These are phyloP conservation scores for Colletotrichum plurivorum DNA, from an alignment of 2,329 filamentous ascomycete species.

Conservation along the genomic window DNA sequence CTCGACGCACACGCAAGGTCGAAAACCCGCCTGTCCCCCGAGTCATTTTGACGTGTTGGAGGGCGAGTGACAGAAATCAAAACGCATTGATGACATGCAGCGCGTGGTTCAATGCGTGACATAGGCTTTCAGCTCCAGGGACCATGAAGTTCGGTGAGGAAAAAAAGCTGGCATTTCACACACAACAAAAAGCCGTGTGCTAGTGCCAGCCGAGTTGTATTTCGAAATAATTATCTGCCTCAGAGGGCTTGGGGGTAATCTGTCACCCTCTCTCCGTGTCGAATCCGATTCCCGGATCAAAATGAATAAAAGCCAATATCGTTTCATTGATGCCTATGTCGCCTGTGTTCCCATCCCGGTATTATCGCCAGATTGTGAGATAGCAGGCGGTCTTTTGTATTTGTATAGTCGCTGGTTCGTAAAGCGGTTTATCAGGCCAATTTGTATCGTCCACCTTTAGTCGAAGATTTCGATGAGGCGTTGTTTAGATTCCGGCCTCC, in stretches of 20 bases:
- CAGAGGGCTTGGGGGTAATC: conserved; percentile 20
- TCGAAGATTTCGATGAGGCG: neutral
- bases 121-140: neutral
- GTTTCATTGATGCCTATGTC: conserved; percentile 30
- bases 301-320: conserved; percentile 19
- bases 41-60: conserved; percentile 16
- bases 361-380: conserved; percentile 30
- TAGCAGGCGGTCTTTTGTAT: conserved; percentile 20
- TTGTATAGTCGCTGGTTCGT: conserved; percentile 22
- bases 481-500: conserved; percentile 52
- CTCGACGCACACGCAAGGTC: neutral
- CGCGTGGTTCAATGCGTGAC: neutral
- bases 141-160: neutral
- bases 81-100: conserved; percentile 12
- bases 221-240: conserved; percentile 37
- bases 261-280: conserved; percentile 22
- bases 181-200: neutral
- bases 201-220: conserved; percentile 33
- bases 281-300: conserved; percentile 24
- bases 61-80: conserved; percentile 9
- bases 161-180: conserved; percentile 5
- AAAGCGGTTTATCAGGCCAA: neutral
- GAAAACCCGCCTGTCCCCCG: neutral
- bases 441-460: conserved; percentile 21
- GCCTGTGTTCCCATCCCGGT: conserved; percentile 27